These are phyloP conservation scores for Oenanthe javanica DNA, from an alignment of 140 eudicot genomes.

Conservation along the genomic window DNA sequence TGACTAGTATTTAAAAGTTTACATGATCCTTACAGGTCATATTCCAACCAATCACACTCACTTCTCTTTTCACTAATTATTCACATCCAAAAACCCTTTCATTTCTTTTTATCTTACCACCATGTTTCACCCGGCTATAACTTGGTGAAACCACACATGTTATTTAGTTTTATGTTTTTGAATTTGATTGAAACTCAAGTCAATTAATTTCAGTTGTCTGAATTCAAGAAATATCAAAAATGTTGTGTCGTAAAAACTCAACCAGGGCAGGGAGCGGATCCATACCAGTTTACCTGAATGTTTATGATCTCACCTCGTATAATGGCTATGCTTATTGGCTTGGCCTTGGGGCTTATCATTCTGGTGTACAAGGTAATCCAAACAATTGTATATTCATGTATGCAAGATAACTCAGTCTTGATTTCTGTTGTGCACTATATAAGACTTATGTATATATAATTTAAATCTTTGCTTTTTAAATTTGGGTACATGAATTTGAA, in stretches of 20 bases:
- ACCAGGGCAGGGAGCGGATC: constrained; percentile 45
- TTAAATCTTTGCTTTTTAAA: too few relatives aligned
- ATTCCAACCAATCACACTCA: constrained; percentile 23
- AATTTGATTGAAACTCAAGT: neutral
- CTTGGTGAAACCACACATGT: too few relatives aligned
- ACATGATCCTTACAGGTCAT: constrained; percentile 29
- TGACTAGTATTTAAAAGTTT: constrained; percentile 6
- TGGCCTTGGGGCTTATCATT: constrained; percentile 87
- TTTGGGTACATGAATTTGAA: neutral
- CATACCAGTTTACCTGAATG: constrained; percentile 65
- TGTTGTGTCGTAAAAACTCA: constrained; percentile 63
- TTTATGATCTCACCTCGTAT: constrained; percentile 71
- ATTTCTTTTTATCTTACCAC: neutral
- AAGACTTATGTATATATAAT: neutral
- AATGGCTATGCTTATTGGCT: constrained; percentile 92
- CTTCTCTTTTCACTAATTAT: neutral
- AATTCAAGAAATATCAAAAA: constrained; percentile 5
- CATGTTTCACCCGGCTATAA: too few relatives aligned
- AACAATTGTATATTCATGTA: neutral
- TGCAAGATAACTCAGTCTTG: neutral
- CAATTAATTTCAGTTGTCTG: too few relatives aligned
- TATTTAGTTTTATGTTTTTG: too few relatives aligned
- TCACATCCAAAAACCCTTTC: neutral
- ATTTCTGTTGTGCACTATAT: neutral
- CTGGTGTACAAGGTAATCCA: constrained; percentile 77